Evolutionary conservation across 306 rosid genomes (phyloP).

Genomic region (Fragaria vesca): DNA sequence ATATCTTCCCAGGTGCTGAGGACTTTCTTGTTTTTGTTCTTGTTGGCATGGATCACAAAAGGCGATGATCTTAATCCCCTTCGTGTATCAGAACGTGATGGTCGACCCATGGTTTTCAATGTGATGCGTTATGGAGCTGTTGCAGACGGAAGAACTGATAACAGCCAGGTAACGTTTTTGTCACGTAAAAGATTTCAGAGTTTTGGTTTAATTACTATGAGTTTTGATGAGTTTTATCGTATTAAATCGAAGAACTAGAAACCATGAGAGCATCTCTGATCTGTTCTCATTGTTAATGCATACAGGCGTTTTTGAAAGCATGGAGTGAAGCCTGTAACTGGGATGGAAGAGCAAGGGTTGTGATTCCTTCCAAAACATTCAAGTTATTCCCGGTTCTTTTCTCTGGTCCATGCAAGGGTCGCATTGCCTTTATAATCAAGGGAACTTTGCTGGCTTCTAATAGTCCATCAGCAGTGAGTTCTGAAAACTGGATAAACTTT

Average conservation of each 20-base stretch:
- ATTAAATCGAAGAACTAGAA: background rate
- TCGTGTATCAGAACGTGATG: background rate
- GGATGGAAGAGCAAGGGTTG: constrained; percentile 30
- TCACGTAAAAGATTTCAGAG: too few species aligned
- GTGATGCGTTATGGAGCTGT: constrained; percentile 32
- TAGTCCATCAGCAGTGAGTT: constrained; percentile 12
- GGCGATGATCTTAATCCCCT: background rate
- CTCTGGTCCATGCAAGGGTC: constrained; percentile 53
- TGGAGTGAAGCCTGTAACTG: constrained; percentile 43
- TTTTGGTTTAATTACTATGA: background rate
- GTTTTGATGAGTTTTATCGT: background rate
- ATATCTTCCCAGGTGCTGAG: background rate
- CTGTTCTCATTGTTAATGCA: background rate
- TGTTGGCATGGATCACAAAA: constrained; percentile 16
- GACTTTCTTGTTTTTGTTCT: constrained; percentile 6
- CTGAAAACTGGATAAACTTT: constrained; percentile 51
- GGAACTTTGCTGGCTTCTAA: constrained; percentile 49
- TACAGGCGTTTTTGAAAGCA: constrained; percentile 39
- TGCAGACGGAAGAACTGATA: constrained; percentile 25
- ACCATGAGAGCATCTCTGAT: background rate
- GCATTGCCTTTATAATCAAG: constrained; percentile 27
- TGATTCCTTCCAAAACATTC: constrained; percentile 43
- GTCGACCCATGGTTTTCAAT: constrained; percentile 19
- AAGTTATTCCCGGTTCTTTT: constrained; percentile 34
- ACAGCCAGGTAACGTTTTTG: constrained; percentile 19